Percentiles rank a stretch among this genome's conserved stretches.
Conservation (phyloP, 805 yeast genomes). For the Komagataella populi region DNA sequence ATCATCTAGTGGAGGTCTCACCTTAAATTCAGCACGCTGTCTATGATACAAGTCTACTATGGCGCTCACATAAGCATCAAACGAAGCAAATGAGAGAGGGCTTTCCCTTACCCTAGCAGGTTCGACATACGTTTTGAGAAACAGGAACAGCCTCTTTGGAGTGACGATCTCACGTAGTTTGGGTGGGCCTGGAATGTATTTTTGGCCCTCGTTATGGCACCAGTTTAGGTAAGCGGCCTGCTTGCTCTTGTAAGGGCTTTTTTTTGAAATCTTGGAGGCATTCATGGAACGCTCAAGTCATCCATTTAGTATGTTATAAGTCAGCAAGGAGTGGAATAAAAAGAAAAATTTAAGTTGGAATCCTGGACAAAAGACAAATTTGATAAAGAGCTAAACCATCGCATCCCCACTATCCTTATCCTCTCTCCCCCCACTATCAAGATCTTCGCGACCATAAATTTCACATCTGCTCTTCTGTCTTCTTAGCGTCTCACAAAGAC, state of each 20-base stretch:
- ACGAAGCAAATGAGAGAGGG: constrained; percentile 3
- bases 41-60: constrained; percentile 2
- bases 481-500: neutral
- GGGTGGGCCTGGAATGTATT: neutral
- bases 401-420: neutral
- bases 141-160: constrained; percentile 2
- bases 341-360: neutral
- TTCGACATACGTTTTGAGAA: neutral
- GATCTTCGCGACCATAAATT: neutral
- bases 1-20: constrained; percentile 1
- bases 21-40: constrained; percentile 1
- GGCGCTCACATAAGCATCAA: constrained; percentile 5
- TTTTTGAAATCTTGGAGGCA: neutral
- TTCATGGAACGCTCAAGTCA: neutral
- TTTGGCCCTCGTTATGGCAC: neutral
- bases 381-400: neutral
- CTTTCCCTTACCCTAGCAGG: constrained; percentile 1
- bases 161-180: neutral
- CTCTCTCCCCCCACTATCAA: neutral
- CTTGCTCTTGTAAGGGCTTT: neutral
- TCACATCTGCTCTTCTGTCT: neutral
- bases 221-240: neutral
- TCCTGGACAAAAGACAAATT: too few species aligned
- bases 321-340: neutral
- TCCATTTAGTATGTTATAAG: neutral